A percentile compares a stretch with the other conserved stretches of the same genome.
Evolutionary conservation across 345 rosid genomes (phyloP).

Genomic region (Aegle marmelos): DNA sequence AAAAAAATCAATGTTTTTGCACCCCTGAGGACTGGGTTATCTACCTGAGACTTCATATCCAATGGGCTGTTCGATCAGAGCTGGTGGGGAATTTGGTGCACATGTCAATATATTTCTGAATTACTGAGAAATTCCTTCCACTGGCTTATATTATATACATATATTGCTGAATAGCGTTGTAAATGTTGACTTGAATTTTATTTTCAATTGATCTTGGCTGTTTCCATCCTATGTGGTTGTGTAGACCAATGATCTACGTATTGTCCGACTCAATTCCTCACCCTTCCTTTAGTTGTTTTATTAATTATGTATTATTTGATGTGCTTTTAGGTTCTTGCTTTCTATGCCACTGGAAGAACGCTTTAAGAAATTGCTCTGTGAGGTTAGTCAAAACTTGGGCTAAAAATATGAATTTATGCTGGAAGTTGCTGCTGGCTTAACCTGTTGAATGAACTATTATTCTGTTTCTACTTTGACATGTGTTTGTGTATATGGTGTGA

Average conservation of each 20-base stretch:
- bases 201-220: neutral
- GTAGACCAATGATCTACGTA: neutral
- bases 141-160: neutral
- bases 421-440: neutral
- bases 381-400: slow-evolving; percentile 51
- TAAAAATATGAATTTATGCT: neutral
- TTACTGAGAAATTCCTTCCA: neutral
- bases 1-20: neutral
- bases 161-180: neutral
- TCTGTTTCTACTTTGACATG: neutral
- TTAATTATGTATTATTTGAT: neutral
- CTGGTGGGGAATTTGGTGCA: neutral
- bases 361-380: slow-evolving; percentile 56
- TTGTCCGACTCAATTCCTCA: neutral
- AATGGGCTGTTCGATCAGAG: neutral
- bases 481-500: neutral
- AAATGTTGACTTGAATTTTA: neutral
- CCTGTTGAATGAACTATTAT: neutral
- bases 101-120: neutral
- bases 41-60: neutral
- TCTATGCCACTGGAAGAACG: slow-evolving; percentile 68
- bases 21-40: neutral
- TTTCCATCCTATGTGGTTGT: neutral
- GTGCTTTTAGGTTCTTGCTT: slow-evolving; percentile 58
- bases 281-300: neutral